phyloP scores from a whole-genome alignment of 2,329 filamentous ascomycete genomes.

The Elsinoe arachidis region DNA sequence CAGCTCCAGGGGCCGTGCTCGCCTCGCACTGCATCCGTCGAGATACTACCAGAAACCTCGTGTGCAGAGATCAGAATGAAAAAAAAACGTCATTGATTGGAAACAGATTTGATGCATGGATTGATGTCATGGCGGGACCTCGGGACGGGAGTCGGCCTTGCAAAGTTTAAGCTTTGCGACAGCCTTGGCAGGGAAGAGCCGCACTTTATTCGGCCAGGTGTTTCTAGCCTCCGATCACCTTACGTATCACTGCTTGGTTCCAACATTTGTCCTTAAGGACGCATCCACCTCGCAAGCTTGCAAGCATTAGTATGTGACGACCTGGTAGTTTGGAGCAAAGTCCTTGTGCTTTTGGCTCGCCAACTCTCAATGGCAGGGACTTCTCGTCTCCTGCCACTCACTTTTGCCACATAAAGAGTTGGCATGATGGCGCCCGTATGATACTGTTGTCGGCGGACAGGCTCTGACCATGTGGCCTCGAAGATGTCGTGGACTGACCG shows the following conservation, averaged over 20 bases:
- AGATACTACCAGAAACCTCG: neutral
- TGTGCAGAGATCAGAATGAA: neutral
- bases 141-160: too few relatives aligned
- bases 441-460: too few relatives aligned
- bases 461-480: too few relatives aligned
- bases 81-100: conserved; percentile 1
- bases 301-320: too few relatives aligned
- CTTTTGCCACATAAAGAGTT: neutral
- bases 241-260: neutral
- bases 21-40: too few relatives aligned
- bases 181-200: neutral
- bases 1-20: too few relatives aligned
- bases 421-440: too few relatives aligned
- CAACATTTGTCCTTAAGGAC: neutral
- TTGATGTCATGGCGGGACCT: conserved; percentile 6
- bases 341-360: neutral
- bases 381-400: neutral
- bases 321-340: too few relatives aligned
- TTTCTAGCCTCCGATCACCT: neutral
- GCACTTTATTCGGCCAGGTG: neutral
- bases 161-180: neutral
- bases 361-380: neutral
- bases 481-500: too few relatives aligned
- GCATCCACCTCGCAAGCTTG: too few relatives aligned
- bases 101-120: neutral